Base-by-base conservation (phyloP, 2,329 filamentous ascomycete genomes). In the Hypoxylon sp. region DNA sequence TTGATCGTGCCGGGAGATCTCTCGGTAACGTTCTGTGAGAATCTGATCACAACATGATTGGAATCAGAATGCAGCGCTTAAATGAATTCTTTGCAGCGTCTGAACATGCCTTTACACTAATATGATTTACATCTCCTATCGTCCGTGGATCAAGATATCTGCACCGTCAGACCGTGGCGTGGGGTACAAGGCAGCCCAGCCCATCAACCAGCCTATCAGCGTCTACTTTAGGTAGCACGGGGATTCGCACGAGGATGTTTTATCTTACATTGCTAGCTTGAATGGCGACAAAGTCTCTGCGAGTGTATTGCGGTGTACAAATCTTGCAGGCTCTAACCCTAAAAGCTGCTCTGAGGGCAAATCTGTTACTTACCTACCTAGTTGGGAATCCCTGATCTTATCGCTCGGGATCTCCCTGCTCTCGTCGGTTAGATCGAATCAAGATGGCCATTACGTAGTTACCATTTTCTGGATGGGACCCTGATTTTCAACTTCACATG, bases 371-470 rank as follows among this genome's bases (percentile, higher is more conserved):
- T 61, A 66, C 62, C 65, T 64, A 60, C 64, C 64, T 63, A 68
- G 37, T 61, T 44, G 13, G 51, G 65, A 63, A 71, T 60, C 52
- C 48, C 47, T 37, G 50, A 39, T 60, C 61, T 63, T 68, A 71
- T 66, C 61, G 48, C 42, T 31, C 33, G 33, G 26, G 24, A 47
- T n/a, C 31, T 31, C 50, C 35, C 52, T 26, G 52, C 33, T 26
- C 31, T 59, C 33, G 42, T 58, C 26, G 13, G 50, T 42, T 50
- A 35, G 57, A 61, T 52, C 19, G 39, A 31, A 35, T 57, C 35
- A 11, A 51, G 59, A 67, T 67, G 33, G 33, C 47, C 35, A 69
- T 69, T 69, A 69, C 66, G 66, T 69, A 69, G 62, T 62, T 50
- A 37, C 33, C 9, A n/a, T 10, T 58, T 50, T 47, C 48, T 37